Conservation (phyloP, 2,329 filamentous ascomycete species). For the Cladosporium sp. region DNA sequence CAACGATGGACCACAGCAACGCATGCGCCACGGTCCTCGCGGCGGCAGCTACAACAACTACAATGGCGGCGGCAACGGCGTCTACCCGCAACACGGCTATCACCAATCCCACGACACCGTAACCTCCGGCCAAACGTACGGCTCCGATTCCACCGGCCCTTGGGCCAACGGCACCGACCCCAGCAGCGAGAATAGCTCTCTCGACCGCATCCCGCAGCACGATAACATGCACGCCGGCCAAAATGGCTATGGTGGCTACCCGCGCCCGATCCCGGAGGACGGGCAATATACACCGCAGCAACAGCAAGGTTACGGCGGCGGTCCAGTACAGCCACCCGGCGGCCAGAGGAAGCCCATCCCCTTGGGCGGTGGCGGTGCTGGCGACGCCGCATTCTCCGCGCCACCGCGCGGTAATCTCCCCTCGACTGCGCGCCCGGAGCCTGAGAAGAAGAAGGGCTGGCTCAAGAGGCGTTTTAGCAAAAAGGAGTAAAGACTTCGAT, state of each 20-base stretch:
- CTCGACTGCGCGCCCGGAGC: constrained; percentile 23
- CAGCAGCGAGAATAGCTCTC: constrained; percentile 89
- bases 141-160: constrained; percentile 65
- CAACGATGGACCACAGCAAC: constrained; percentile 29
- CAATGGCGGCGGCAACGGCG: constrained; percentile 27
- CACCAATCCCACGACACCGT: constrained; percentile 85
- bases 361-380: constrained; percentile 7
- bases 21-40: constrained; percentile 38
- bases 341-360: constrained; percentile 9
- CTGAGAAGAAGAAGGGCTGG: constrained; percentile 86
- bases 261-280: constrained; percentile 7
- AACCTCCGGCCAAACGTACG: constrained; percentile 59
- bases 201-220: constrained; percentile 37
- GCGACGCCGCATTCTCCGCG: constrained; percentile 18
- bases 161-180: constrained; percentile 81
- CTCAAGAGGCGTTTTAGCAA: constrained; percentile 78
- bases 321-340: constrained; percentile 6
- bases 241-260: constrained; percentile 43
- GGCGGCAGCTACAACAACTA: constrained; percentile 40
- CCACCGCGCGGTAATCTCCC: constrained; percentile 21
- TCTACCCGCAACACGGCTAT: constrained; percentile 51
- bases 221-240: constrained; percentile 30
- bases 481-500: constrained; percentile 31
- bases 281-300: constrained; percentile 8
- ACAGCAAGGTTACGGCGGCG: constrained; percentile 17